These are phyloP conservation scores for Rhodotorula sp. DNA, from an alignment of 1,284 basidiomycete genomes.

Conservation along the genomic window DNA sequence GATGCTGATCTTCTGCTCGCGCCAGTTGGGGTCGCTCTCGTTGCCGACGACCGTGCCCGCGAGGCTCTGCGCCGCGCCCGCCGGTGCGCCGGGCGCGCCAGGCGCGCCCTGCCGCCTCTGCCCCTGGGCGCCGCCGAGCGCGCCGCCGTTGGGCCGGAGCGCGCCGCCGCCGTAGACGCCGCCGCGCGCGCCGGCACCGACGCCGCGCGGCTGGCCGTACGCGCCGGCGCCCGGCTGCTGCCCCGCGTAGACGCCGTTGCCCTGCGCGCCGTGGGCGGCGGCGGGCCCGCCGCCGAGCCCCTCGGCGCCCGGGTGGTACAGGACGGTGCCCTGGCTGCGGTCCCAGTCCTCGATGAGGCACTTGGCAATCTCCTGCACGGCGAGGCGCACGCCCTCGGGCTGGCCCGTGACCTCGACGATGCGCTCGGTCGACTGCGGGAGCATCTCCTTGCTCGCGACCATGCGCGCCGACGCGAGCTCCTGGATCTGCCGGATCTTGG, in stretches of 20 bases:
- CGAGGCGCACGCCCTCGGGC: slow-evolving; percentile 98
- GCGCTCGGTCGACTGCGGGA: slow-evolving; percentile 97
- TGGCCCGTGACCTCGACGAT: slow-evolving; percentile 96
- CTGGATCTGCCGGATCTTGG: slow-evolving; percentile 99
- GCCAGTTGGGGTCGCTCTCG: slow-evolving; percentile 65
- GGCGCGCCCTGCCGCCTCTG: neutral
- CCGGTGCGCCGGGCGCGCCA: neutral
- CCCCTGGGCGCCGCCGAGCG: neutral
- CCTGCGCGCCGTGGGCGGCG: slow-evolving; percentile 9
- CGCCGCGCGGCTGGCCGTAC: neutral
- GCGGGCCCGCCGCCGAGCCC: slow-evolving; percentile 52
- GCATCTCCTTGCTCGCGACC: slow-evolving; percentile 96
- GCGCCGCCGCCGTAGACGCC: neutral
- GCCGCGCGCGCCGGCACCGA: neutral
- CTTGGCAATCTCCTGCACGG: slow-evolving; percentile 93
- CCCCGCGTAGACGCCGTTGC: slow-evolving; percentile 5
- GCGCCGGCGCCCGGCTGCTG: slow-evolving; percentile 3
- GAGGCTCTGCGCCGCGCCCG: slow-evolving; percentile 4
- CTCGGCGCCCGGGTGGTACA: slow-evolving; percentile 87
- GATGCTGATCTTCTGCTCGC: slow-evolving; percentile 98
- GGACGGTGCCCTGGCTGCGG: slow-evolving; percentile 84
- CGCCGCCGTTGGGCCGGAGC: slow-evolving; percentile 1
- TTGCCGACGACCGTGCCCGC: slow-evolving; percentile 56
- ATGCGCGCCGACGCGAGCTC: slow-evolving; percentile 96
- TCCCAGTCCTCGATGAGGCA: slow-evolving; percentile 98